Evolutionary conservation across 139 green algal genomes (phyloP).

Genomic region (Closterium sp.): DNA sequence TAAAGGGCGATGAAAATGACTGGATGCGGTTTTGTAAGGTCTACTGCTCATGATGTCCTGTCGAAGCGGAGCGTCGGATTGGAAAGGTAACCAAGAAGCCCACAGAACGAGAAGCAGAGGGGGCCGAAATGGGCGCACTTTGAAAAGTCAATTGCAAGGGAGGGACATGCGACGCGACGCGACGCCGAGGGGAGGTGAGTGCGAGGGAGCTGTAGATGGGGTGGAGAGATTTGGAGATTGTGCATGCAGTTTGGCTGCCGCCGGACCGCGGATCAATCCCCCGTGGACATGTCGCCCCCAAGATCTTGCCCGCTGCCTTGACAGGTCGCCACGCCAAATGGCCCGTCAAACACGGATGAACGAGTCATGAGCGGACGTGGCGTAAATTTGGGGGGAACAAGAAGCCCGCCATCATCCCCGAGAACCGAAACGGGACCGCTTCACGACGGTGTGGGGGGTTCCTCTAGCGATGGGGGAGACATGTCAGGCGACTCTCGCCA

Average conservation of each 20-base stretch:
- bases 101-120: background rate
- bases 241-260: background rate
- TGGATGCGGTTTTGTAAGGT: background rate
- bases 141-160: background rate
- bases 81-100: background rate
- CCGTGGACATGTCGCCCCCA: background rate
- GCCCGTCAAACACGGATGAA: background rate
- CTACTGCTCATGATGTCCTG: background rate
- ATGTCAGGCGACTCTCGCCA: background rate
- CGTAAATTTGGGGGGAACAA: background rate
- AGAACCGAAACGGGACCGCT: background rate
- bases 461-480: background rate
- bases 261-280: background rate
- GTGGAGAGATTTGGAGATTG: background rate
- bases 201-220: background rate
- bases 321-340: background rate
- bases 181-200: background rate
- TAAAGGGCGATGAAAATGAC: background rate
- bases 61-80: background rate
- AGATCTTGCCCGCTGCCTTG: background rate
- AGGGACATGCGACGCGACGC: background rate
- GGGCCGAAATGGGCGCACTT: background rate
- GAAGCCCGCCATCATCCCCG: background rate
- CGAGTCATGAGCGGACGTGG: background rate
- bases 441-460: background rate